Evolutionary conservation across 257 asterid genomes (phyloP).

Genomic region (Ajuga chamaepitys): DNA sequence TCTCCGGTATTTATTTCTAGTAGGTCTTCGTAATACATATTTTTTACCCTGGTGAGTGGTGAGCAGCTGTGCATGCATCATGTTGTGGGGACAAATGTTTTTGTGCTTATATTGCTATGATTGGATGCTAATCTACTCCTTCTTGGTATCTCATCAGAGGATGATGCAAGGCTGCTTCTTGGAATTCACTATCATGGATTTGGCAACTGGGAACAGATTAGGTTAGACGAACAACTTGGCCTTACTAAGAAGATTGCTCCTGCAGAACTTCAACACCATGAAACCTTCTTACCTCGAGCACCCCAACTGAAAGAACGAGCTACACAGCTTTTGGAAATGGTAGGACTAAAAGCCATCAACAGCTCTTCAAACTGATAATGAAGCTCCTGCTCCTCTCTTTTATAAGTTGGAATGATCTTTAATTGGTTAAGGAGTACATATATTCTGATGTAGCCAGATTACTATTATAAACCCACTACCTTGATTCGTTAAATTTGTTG

Average conservation of each 20-base stretch:
- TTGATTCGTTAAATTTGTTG: background rate
- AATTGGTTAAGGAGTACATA: background rate
- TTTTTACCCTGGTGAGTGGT: background rate
- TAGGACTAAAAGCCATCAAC: conserved; percentile 22
- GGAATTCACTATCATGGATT: conserved; percentile 95
- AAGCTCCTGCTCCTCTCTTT: conserved; percentile 10
- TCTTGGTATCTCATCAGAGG: conserved; percentile 60
- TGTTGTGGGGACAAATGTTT: conserved; percentile 8
- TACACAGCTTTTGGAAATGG: conserved; percentile 94
- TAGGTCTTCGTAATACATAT: background rate
- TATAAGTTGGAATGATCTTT: conserved; percentile 5
- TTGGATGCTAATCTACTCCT: conserved; percentile 1
- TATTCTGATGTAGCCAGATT: background rate
- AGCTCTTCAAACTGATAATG: conserved; percentile 5
- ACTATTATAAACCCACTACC: background rate
- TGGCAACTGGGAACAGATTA: conserved; percentile 94
- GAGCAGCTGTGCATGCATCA: background rate
- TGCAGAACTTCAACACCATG: conserved; percentile 96
- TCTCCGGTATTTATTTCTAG: background rate
- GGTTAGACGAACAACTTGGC: conserved; percentile 84
- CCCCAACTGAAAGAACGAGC: conserved; percentile 98
- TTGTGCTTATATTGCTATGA: background rate
- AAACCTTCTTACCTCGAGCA: conserved; percentile 96
- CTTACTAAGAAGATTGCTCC: conserved; percentile 97
- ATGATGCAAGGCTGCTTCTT: conserved; percentile 91